Conservation (phyloP, 208 protist species). For the Crithidia thermophila region DNA sequence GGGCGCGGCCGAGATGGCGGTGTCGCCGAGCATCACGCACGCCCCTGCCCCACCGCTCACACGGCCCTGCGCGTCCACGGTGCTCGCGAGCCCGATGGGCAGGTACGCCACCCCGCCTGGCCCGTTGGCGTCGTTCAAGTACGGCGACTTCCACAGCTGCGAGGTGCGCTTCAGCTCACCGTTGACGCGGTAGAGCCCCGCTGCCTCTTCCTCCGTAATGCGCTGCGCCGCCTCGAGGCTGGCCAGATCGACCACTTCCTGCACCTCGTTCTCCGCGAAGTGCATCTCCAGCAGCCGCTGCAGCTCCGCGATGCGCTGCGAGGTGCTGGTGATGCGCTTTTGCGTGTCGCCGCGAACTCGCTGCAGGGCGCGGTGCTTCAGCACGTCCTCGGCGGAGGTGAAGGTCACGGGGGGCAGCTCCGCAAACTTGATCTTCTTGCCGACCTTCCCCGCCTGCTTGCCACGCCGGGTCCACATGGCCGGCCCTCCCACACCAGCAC, state of each 20-base stretch:
- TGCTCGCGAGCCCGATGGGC: constrained; percentile 14
- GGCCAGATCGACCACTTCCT: background rate
- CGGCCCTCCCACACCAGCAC: background rate
- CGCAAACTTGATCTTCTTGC: background rate
- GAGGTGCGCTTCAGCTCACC: background rate
- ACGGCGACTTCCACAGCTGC: constrained; percentile 30
- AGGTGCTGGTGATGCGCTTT: constrained; percentile 23
- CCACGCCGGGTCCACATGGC: background rate
- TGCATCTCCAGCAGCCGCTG: constrained; percentile 30
- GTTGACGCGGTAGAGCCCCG: constrained; percentile 13
- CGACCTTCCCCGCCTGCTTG: background rate
- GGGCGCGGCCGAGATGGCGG: constrained; percentile 18
- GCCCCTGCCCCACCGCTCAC: constrained; percentile 13
- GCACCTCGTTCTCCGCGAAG: constrained; percentile 2
- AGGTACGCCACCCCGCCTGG: constrained; percentile 12
- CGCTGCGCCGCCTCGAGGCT: background rate
- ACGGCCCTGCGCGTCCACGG: constrained; percentile 12
- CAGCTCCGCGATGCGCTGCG: constrained; percentile 39
- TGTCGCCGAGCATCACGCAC: constrained; percentile 18
- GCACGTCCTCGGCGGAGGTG: constrained; percentile 12
- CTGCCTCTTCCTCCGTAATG: constrained; percentile 1
- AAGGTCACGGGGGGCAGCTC: constrained; percentile 8
- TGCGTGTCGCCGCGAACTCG: constrained; percentile 18
- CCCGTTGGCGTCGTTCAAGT: constrained; percentile 21
- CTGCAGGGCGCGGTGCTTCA: constrained; percentile 19